These are phyloP conservation scores for Phlebiopsis flavidoalba DNA, from an alignment of 768 basidiomycete genomes.

Conservation along the genomic window DNA sequence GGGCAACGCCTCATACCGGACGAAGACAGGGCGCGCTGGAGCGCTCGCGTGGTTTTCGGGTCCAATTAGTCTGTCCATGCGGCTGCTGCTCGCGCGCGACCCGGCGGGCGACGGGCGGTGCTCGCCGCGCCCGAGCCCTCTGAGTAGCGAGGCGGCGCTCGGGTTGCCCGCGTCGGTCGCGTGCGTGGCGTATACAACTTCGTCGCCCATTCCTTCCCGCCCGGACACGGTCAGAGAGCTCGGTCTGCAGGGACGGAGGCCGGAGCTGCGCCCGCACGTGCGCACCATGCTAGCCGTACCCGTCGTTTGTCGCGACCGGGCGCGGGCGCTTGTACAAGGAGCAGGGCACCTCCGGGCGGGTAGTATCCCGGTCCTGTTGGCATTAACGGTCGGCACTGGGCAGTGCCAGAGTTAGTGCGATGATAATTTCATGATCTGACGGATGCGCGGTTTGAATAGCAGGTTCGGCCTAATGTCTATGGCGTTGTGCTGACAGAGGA, in stretches of 20 bases:
- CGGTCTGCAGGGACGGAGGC: conserved; percentile 94
- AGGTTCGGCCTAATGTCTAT: conserved; percentile 37
- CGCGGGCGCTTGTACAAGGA: conserved; percentile 59
- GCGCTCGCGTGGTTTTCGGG: conserved; percentile 85
- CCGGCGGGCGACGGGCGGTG: conserved; percentile 26
- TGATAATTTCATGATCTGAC: conserved; percentile 93
- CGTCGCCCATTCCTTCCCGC: conserved; percentile 91
- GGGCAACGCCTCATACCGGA: conserved; percentile 92
- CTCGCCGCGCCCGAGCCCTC: too few relatives aligned
- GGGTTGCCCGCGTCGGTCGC: too few relatives aligned
- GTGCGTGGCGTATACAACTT: conserved; percentile 75
- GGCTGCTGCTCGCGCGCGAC: conserved; percentile 45
- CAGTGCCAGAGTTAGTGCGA: conserved; percentile 85
- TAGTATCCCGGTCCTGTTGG: conserved; percentile 91
- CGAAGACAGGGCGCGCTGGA: conserved; percentile 90
- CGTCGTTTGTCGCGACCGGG: conserved; percentile 54
- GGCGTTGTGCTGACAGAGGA: background rate
- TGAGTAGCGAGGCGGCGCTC: too few relatives aligned
- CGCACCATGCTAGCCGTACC: conserved; percentile 26
- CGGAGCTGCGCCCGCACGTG: conserved; percentile 74
- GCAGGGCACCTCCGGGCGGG: conserved; percentile 75
- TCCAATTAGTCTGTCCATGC: conserved; percentile 77
- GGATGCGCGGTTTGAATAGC: conserved; percentile 66
- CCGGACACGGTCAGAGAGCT: conserved; percentile 91
- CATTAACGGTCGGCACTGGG: conserved; percentile 82